Evolutionary conservation across 176 grass and related monocot species (phyloP), one percentile per base, ranked within the genome.

Genomic region (Elymus sibiricus): DNA sequence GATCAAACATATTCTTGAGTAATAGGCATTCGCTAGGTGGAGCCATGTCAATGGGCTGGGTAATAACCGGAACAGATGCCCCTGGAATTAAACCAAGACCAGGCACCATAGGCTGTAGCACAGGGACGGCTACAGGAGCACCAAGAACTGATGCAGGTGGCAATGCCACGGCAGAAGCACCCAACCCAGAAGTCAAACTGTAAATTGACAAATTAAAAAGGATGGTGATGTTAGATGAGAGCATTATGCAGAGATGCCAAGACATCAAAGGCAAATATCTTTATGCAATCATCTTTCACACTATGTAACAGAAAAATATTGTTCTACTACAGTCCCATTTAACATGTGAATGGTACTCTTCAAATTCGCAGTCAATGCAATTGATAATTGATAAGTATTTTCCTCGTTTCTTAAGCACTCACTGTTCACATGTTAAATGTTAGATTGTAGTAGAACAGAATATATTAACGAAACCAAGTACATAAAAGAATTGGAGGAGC

Each of bases 1-100:
- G 94, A 88, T 99, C 97, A 74, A 99, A 99, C 97, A 99, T 94
- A 80, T 96, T 99, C 83, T 96, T 99, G n/a, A 99, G 83, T 79
- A 96, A 74, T 66, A 99, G 80, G 77, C 94, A 99, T 86, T 99
- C 94, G 77, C 82, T 99, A 51, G 94, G 94, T 79, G 85, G 84
- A 83, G 83, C 74, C 49, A 32, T 37, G 60, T 86, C 88, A 80
- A 91, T 44, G 64, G 92, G 40, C 4, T 81, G 81, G 46, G 79
- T 14, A 39, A 77, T 42, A 63, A 84, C 53, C 17, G 92, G 90
- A 92, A 91, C 82, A 75, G 84, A 69, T 14, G 84, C 61, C 17
- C 67, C 77, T 47, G 88, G 60, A 80, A 95, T 49, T 79, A 76
- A 76, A 26, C 79, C 76, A 56, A 94, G 65, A 49, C 82, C 65